Conservation (phyloP, 352 stramenopile species). For the Phytophthora lateralis region DNA sequence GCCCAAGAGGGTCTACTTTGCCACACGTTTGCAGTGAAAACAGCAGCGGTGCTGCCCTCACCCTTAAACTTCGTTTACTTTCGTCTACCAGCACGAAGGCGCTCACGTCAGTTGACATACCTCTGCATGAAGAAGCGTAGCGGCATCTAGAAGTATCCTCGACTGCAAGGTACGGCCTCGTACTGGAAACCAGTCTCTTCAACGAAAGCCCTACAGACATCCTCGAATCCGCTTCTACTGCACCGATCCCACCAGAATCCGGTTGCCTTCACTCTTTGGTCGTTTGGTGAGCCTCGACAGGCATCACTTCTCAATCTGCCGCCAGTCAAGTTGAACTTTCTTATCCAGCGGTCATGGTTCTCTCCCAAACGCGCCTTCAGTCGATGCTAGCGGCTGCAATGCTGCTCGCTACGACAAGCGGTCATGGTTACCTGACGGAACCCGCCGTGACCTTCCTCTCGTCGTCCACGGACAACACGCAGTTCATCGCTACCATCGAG, state of each 20-base stretch:
- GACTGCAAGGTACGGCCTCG: slow-evolving; percentile 6
- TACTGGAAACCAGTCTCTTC: slow-evolving; percentile 1
- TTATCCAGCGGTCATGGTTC: slow-evolving; percentile 11
- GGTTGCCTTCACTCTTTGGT: not conserved
- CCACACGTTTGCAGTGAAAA: slow-evolving; percentile 17
- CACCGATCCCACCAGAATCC: slow-evolving; percentile 7
- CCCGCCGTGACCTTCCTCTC: slow-evolving; percentile 35
- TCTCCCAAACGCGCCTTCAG: slow-evolving; percentile 2
- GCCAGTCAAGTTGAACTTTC: not conserved
- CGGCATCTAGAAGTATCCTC: slow-evolving; percentile 10
- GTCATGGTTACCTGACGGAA: slow-evolving; percentile 35
- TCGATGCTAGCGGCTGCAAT: slow-evolving; percentile 14
- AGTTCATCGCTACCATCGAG: slow-evolving; percentile 40
- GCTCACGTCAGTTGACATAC: slow-evolving; percentile 7
- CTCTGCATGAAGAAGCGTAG: slow-evolving; percentile 29
- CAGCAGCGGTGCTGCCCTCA: slow-evolving; percentile 19
- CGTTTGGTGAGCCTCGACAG: not conserved
- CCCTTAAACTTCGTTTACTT: slow-evolving; percentile 11
- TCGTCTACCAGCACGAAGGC: slow-evolving; percentile 3
- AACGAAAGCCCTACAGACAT: slow-evolving; percentile 12
- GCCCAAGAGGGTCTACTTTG: not conserved
- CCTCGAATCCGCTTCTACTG: slow-evolving; percentile 15
- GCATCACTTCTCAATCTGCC: slow-evolving; percentile 25
- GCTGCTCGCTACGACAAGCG: slow-evolving; percentile 14
- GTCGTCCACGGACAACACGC: slow-evolving; percentile 32